Base-by-base conservation (phyloP, 768 basidiomycete genomes). In the Naematelia encephala region DNA sequence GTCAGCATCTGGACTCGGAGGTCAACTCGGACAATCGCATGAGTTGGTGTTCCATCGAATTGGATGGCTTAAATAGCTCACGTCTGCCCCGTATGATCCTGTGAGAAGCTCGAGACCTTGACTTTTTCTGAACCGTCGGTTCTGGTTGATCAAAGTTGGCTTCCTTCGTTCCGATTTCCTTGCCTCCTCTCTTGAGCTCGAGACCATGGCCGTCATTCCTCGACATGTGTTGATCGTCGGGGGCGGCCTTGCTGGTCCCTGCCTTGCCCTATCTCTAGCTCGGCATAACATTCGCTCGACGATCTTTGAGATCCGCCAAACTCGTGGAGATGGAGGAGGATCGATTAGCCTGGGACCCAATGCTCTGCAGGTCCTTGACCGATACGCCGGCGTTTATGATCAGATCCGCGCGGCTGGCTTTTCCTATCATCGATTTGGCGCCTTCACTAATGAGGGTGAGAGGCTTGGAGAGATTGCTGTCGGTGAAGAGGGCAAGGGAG, bases 361-460 rank as follows among this genome's bases (percentile, higher is more conserved):
- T 52, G 70, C 62, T 8, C 28, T 69, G 11, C 51, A 49, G 16
- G 70, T 63, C 12, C 48, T 72, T n/a, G 68, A 69, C 30, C 19
- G 46, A 23, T 23, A 22, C 23, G 48, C 43, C n/a, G 70, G 70
- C 13, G 61, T 69, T 5, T 59, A 65, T 39, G 49, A 59, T 26
- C 50, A 29, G 16, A 23, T 72, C 34, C 2, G 25, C 26, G 26
- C 42, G 0, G 39, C 39, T 22, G 69, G 69, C 1, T 67, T 47
- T 45, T 5, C 45, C 5, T 72, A 68, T 42, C 26, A 59, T 14
- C 13, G 29, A 2, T 21, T 72, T 14, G 54, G 42, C 19, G 62
- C 61, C 5, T 63, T 58, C 47, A 13, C 42, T n/a, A 65, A 64
- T 1, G 51, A 51, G 16, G 68, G 68, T 12, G 51, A 60, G 8